Conservation (phyloP, 495 filamentous ascomycete species). For the Penicillium verhagenii region DNA sequence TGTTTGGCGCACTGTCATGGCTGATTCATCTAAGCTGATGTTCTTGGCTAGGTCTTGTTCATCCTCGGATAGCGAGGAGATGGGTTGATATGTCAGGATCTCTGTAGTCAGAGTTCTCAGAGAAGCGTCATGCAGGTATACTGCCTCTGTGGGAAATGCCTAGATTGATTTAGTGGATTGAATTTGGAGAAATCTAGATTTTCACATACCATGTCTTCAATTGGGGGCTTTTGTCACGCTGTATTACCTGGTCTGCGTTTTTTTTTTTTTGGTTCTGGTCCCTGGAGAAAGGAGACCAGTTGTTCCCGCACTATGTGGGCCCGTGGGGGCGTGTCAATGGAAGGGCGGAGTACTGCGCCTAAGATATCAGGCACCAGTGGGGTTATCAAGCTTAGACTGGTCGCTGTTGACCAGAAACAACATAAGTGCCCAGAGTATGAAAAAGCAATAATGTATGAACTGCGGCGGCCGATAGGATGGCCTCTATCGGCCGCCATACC, state of each 20-base stretch:
- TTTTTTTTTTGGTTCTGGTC: too few relatives aligned
- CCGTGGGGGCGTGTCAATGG: slow-evolving; percentile 6
- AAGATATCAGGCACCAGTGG: slow-evolving; percentile 7
- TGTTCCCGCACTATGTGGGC: not conserved
- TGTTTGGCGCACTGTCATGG: slow-evolving; percentile 53
- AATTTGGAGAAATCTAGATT: not conserved
- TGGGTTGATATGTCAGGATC: slow-evolving; percentile 44
- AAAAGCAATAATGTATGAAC: too few relatives aligned
- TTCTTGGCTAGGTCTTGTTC: slow-evolving; percentile 34
- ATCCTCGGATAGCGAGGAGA: slow-evolving; percentile 46
- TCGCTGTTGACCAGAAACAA: too few relatives aligned
- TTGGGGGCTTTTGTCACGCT: not conserved
- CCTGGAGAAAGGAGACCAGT: not conserved
- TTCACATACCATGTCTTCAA: not conserved
- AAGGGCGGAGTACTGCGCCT: slow-evolving; percentile 8
- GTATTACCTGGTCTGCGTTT: not conserved
- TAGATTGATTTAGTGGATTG: not conserved
- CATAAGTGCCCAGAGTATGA: too few relatives aligned
- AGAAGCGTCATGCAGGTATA: slow-evolving; percentile 56
- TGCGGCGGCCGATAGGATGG: too few relatives aligned
- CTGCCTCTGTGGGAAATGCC: slow-evolving; percentile 24
- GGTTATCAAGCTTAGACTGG: too few relatives aligned
- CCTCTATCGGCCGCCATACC: too few relatives aligned
- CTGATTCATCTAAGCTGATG: slow-evolving; percentile 15
- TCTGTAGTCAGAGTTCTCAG: slow-evolving; percentile 46